Conservation (phyloP, 2,329 filamentous ascomycete species). For the Fusarium sp. region DNA sequence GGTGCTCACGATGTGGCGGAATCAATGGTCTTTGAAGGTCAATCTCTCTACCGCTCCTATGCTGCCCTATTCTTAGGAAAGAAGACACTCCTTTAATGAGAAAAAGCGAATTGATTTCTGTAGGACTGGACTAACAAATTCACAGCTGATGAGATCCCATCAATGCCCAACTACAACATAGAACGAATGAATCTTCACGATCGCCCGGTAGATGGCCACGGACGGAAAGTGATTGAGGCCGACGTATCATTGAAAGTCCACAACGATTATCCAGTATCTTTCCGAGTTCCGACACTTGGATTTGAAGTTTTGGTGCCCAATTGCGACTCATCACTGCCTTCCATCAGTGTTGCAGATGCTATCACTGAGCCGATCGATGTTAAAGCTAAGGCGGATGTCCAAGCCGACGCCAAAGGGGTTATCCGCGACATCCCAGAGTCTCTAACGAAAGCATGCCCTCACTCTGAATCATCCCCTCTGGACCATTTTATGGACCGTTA, state of each 20-base stretch:
- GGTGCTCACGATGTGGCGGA: slow-evolving; percentile 82
- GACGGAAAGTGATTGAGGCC: slow-evolving; percentile 77
- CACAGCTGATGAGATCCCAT: slow-evolving; percentile 77
- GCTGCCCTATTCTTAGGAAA: slow-evolving; percentile 71
- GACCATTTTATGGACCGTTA: slow-evolving; percentile 86
- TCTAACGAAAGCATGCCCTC: slow-evolving; percentile 79
- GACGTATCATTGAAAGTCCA: slow-evolving; percentile 79
- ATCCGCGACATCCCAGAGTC: slow-evolving; percentile 80
- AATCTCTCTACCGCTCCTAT: slow-evolving; percentile 75
- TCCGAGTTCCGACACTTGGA: slow-evolving; percentile 81
- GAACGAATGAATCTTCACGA: slow-evolving; percentile 84
- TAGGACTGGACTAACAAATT: slow-evolving; percentile 49
- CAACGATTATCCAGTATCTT: slow-evolving; percentile 82
- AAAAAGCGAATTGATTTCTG: slow-evolving; percentile 32
- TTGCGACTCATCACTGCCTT: slow-evolving; percentile 77
- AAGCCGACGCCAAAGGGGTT: slow-evolving; percentile 76
- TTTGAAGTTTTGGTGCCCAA: slow-evolving; percentile 90
- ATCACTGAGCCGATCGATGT: slow-evolving; percentile 76
- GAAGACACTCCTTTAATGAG: slow-evolving; percentile 60
- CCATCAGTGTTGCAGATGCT: slow-evolving; percentile 83
- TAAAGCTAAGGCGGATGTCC: slow-evolving; percentile 74
- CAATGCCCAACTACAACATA: slow-evolving; percentile 85
- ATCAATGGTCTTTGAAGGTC: slow-evolving; percentile 85
- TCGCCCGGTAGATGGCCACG: slow-evolving; percentile 62
- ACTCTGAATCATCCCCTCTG: slow-evolving; percentile 82